Evolutionary conservation across 2,329 filamentous ascomycete species (phyloP).

Genomic region (Tolypocladium cylindrosporum): DNA sequence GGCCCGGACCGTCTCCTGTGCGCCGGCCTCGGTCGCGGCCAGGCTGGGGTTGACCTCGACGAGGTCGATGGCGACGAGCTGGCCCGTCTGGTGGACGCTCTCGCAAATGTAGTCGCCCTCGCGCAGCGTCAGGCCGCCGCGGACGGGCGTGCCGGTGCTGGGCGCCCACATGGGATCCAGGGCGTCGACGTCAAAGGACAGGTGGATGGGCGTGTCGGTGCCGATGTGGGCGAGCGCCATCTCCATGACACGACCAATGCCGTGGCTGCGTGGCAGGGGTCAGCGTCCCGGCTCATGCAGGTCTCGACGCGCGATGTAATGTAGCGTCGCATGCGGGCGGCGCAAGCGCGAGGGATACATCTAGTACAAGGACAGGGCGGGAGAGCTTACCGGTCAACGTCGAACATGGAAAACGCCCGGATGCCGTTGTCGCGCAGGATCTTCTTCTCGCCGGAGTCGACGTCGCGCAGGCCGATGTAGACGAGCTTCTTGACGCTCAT

Average conservation of each 20-base stretch:
- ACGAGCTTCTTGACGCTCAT: conserved; percentile 76
- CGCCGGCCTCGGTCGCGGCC: conserved; percentile 53
- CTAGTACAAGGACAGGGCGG: background rate
- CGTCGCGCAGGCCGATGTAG: conserved; percentile 91
- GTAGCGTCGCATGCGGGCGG: background rate
- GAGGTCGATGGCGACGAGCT: conserved; percentile 68
- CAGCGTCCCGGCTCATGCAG: background rate
- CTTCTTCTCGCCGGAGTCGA: conserved; percentile 89
- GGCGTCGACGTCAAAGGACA: conserved; percentile 95
- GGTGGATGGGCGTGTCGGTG: conserved; percentile 86
- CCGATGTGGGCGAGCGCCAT: conserved; percentile 98
- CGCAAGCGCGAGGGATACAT: background rate
- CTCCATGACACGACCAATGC: conserved; percentile 92
- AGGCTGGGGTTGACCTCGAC: conserved; percentile 74
- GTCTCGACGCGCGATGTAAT: background rate
- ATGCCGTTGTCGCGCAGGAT: conserved; percentile 82
- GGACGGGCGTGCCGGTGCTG: conserved; percentile 87
- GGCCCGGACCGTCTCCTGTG: conserved; percentile 77
- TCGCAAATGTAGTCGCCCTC: conserved; percentile 98
- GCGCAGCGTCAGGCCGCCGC: conserved; percentile 83
- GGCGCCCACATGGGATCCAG: conserved; percentile 95
- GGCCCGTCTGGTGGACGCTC: conserved; percentile 70
- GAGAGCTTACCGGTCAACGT: conserved; percentile 68
- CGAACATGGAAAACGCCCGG: conserved; percentile 97
- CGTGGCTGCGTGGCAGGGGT: conserved; percentile 46